Conservation (phyloP, 2,329 filamentous ascomycete genomes). For the Colletotrichum coccodes region DNA sequence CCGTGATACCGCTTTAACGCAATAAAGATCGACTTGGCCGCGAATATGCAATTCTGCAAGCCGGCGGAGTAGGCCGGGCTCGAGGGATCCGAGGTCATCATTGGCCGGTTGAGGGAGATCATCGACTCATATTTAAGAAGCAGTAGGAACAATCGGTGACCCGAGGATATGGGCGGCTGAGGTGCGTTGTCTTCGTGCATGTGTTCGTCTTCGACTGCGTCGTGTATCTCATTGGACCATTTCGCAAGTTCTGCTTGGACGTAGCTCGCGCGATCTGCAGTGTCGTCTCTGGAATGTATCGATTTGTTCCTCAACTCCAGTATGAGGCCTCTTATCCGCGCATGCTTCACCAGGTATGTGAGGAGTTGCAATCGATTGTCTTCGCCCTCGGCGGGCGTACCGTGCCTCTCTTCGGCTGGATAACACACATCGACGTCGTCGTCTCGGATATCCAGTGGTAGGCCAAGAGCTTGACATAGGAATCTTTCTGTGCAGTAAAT, state of each 20-base stretch:
- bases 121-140: slow-evolving; percentile 59
- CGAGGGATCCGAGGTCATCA: slow-evolving; percentile 55
- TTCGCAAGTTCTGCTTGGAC: slow-evolving; percentile 60
- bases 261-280: slow-evolving; percentile 51
- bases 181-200: slow-evolving; percentile 33
- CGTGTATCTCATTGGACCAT: slow-evolving; percentile 65
- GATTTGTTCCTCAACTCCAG: slow-evolving; percentile 63
- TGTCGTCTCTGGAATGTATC: slow-evolving; percentile 54
- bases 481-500: slow-evolving; percentile 66
- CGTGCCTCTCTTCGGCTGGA: slow-evolving; percentile 57
- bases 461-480: slow-evolving; percentile 64
- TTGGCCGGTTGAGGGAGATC: slow-evolving; percentile 61
- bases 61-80: slow-evolving; percentile 57
- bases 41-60: slow-evolving; percentile 61
- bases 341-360: slow-evolving; percentile 55
- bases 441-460: slow-evolving; percentile 64
- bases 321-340: slow-evolving; percentile 59
- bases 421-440: slow-evolving; percentile 69
- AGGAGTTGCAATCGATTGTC: slow-evolving; percentile 48
- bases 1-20: slow-evolving; percentile 44
- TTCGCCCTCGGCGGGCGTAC: slow-evolving; percentile 29
- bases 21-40: slow-evolving; percentile 58
- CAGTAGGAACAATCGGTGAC: slow-evolving; percentile 53
- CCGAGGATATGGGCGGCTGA: slow-evolving; percentile 19
- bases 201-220: slow-evolving; percentile 52